Percentiles rank a stretch among this genome's conserved stretches.
These are phyloP conservation scores for Lodderomyces parapsilosis DNA, from an alignment of 1,139 yeast genomes.

Conservation along the genomic window DNA sequence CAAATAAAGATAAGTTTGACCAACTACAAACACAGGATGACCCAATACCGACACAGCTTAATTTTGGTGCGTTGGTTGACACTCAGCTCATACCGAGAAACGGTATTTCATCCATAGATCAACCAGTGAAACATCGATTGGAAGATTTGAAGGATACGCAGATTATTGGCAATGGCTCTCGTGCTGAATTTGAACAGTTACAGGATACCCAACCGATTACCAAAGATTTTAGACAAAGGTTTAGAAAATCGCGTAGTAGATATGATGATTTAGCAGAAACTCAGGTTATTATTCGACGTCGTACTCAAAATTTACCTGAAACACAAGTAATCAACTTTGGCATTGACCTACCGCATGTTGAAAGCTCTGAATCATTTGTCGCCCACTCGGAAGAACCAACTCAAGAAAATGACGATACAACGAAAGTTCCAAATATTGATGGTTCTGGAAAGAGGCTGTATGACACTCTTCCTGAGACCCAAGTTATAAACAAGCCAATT, in stretches of 20 bases:
- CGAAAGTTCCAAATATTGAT: neutral
- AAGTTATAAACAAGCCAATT: slow-evolving; percentile 4
- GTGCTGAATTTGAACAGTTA: neutral
- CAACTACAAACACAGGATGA: neutral
- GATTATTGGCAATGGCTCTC: neutral
- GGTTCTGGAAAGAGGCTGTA: neutral
- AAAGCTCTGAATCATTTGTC: neutral
- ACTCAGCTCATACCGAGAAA: slow-evolving; percentile 6
- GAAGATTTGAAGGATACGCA: slow-evolving; percentile 4
- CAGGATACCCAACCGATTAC: neutral
- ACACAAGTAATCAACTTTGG: slow-evolving; percentile 4
- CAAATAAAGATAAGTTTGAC: neutral
- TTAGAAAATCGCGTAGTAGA: neutral
- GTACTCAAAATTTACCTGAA: slow-evolving; percentile 3
- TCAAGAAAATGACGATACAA: too few relatives aligned
- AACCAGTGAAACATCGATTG: neutral
- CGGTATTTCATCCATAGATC: neutral
- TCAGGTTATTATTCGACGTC: slow-evolving; percentile 3
- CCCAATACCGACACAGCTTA: slow-evolving; percentile 6
- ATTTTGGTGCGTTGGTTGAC: slow-evolving; percentile 2
- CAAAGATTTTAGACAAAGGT: neutral
- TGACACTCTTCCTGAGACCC: slow-evolving; percentile 8
- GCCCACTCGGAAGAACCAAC: too few relatives aligned
- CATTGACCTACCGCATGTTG: neutral
- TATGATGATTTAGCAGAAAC: slow-evolving; percentile 4